A percentile compares a stretch with the other conserved stretches of the same genome.
Evolutionary conservation across 257 asterid genomes (phyloP).

Genomic region (Eucommia ulmoides): DNA sequence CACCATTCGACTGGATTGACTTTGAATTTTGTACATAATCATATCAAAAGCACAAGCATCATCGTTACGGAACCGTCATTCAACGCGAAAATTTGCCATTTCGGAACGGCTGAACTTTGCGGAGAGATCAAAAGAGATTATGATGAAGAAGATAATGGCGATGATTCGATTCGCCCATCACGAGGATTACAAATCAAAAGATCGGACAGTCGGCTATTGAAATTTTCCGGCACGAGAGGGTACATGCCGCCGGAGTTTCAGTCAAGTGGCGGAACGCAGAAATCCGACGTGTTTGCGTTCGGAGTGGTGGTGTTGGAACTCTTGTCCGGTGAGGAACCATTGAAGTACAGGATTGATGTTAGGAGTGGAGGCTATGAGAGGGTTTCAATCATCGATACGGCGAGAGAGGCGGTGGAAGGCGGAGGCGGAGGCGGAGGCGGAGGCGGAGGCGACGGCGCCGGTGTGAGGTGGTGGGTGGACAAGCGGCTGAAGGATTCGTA

Average conservation of each 20-base stretch:
- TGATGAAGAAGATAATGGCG: conserved; percentile 2
- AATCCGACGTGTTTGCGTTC: conserved; percentile 82
- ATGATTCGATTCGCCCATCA: neutral
- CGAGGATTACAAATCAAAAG: conserved; percentile 6
- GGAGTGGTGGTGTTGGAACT: conserved; percentile 82
- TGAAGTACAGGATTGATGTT: conserved; percentile 41
- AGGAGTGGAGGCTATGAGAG: conserved; percentile 27
- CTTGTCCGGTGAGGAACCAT: conserved; percentile 70
- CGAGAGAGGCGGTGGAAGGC: conserved; percentile 44
- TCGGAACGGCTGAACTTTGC: conserved; percentile 96
- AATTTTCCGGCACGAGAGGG: conserved; percentile 70
- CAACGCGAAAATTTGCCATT: conserved; percentile 83
- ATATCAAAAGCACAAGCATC: conserved; percentile 58
- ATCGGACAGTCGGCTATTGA: conserved; percentile 16
- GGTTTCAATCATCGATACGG: conserved; percentile 45
- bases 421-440: conserved; percentile 44
- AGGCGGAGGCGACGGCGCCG: conserved; percentile 17
- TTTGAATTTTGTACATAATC: conserved; percentile 69
- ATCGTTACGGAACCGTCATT: conserved; percentile 54
- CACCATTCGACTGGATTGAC: conserved; percentile 78
- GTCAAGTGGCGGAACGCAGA: conserved; percentile 61
- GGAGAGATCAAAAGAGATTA: conserved; percentile 38
- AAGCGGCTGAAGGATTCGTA: conserved; percentile 69
- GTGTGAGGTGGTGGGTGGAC: conserved; percentile 42
- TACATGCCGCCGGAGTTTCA: conserved; percentile 94